These are phyloP conservation scores for Skeletonema grethae DNA, from an alignment of 108 stramenopile genomes.

Conservation along the genomic window DNA sequence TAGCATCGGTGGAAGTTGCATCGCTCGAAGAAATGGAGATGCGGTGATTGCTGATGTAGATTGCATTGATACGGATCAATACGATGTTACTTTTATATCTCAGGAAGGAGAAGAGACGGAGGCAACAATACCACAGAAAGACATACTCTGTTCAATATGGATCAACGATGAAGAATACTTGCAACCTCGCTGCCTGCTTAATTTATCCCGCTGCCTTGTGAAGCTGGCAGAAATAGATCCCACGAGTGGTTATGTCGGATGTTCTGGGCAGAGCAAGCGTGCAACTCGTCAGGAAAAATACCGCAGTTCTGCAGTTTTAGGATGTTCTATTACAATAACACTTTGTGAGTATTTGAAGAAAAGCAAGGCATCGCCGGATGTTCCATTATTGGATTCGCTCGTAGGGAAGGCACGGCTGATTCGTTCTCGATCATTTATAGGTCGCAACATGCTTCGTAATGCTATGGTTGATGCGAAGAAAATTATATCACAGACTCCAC, in stretches of 20 bases:
- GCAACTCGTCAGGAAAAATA: slow-evolving; percentile 26
- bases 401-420: slow-evolving; percentile 34
- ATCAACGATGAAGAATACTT: slow-evolving; percentile 23
- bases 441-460: slow-evolving; percentile 15
- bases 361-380: not conserved
- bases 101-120: slow-evolving; percentile 32
- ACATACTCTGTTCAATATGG: slow-evolving; percentile 51
- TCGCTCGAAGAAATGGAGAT: slow-evolving; percentile 50
- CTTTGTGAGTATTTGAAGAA: slow-evolving; percentile 18
- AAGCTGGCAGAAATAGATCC: slow-evolving; percentile 55
- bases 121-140: slow-evolving; percentile 15
- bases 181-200: slow-evolving; percentile 64
- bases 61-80: slow-evolving; percentile 50
- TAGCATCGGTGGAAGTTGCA: slow-evolving; percentile 41
- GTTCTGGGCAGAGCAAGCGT: slow-evolving; percentile 4
- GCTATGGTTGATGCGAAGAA: slow-evolving; percentile 29
- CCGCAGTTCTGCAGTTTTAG: slow-evolving; percentile 29
- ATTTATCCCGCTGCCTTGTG: slow-evolving; percentile 63
- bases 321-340: slow-evolving; percentile 38
- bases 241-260: not conserved
- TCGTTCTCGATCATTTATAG: slow-evolving; percentile 35
- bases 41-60: slow-evolving; percentile 66
- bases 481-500: slow-evolving; percentile 15
- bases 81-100: slow-evolving; percentile 49
- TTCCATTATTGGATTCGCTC: slow-evolving; percentile 13